These are phyloP conservation scores for Amniculicola lignicola DNA, from an alignment of 495 filamentous ascomycete species.

Conservation along the genomic window DNA sequence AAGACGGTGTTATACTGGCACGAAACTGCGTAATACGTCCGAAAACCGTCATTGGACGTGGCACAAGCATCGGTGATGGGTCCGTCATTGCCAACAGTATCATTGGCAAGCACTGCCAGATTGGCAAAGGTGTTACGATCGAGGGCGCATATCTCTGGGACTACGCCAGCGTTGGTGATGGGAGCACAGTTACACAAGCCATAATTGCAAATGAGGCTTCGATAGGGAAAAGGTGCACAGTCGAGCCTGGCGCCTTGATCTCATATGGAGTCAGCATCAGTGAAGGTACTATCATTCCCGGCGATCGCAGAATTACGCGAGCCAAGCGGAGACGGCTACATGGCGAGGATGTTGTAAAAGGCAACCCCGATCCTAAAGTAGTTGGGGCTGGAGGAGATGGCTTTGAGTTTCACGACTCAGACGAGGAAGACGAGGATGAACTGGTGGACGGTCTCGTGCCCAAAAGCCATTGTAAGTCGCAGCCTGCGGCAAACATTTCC, in stretches of 20 bases:
- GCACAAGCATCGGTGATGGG: slow-evolving; percentile 70
- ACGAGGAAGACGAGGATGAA: slow-evolving; percentile 51
- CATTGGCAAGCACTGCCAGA: slow-evolving; percentile 76
- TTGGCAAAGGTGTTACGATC: slow-evolving; percentile 78
- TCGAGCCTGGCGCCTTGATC: slow-evolving; percentile 71
- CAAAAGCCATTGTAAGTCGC: slow-evolving; percentile 51
- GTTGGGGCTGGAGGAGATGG: slow-evolving; percentile 59
- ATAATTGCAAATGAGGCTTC: slow-evolving; percentile 70
- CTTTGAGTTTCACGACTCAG: slow-evolving; percentile 48
- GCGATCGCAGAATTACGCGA: slow-evolving; percentile 55
- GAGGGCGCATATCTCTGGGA: slow-evolving; percentile 91
- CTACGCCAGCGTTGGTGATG: slow-evolving; percentile 69
- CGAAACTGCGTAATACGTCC: slow-evolving; percentile 63
- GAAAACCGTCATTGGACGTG: slow-evolving; percentile 71
- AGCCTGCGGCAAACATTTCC: neutral
- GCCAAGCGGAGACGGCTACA: slow-evolving; percentile 48
- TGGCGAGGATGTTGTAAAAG: slow-evolving; percentile 41
- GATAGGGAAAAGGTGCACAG: slow-evolving; percentile 64
- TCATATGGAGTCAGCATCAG: slow-evolving; percentile 74
- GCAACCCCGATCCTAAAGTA: slow-evolving; percentile 51
- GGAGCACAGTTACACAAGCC: slow-evolving; percentile 62
- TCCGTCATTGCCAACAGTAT: slow-evolving; percentile 66
- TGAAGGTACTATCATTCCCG: slow-evolving; percentile 54
- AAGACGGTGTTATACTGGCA: slow-evolving; percentile 67
- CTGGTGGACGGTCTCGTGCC: slow-evolving; percentile 47